Percentiles rank a stretch among this genome's conserved stretches.
Evolutionary conservation across 2,329 filamentous ascomycete species (phyloP).

Genomic region (Xylariomycetidae sp.): DNA sequence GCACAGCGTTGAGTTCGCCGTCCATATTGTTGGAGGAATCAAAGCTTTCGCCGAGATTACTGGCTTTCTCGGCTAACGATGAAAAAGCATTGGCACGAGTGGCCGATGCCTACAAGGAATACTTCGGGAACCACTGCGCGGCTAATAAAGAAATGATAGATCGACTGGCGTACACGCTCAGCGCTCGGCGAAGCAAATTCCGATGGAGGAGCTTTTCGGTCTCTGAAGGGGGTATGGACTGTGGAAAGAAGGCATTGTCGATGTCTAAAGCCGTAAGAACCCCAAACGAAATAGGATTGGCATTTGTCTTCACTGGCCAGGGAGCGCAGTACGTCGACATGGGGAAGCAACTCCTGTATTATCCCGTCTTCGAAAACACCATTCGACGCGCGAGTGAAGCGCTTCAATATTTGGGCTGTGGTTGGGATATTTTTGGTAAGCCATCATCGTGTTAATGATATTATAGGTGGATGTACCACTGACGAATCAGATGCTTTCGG

Average conservation of each 20-base stretch:
- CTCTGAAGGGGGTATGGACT: slow-evolving; percentile 1
- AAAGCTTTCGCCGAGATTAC: no score
- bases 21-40: no score
- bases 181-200: slow-evolving; percentile 5
- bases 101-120: no score
- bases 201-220: slow-evolving; percentile 12
- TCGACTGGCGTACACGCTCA: slow-evolving; percentile 17
- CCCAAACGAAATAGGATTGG: neutral
- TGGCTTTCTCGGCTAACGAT: no score
- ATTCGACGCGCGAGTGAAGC: slow-evolving; percentile 7
- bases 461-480: neutral
- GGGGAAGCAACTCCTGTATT: slow-evolving; percentile 23
- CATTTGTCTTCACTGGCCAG: slow-evolving; percentile 31
- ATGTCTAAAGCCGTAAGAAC: neutral
- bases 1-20: no score
- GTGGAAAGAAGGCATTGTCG: neutral
- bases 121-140: no score
- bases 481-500: slow-evolving; percentile 11
- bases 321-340: slow-evolving; percentile 31
- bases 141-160: neutral
- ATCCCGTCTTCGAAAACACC: slow-evolving; percentile 13
- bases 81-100: no score
- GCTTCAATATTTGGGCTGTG: slow-evolving; percentile 1
- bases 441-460: neutral
- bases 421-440: slow-evolving; percentile 4